These are phyloP conservation scores for Zelopaecilomyces penicillatus DNA, from an alignment of 2,329 filamentous ascomycete species.

Conservation along the genomic window DNA sequence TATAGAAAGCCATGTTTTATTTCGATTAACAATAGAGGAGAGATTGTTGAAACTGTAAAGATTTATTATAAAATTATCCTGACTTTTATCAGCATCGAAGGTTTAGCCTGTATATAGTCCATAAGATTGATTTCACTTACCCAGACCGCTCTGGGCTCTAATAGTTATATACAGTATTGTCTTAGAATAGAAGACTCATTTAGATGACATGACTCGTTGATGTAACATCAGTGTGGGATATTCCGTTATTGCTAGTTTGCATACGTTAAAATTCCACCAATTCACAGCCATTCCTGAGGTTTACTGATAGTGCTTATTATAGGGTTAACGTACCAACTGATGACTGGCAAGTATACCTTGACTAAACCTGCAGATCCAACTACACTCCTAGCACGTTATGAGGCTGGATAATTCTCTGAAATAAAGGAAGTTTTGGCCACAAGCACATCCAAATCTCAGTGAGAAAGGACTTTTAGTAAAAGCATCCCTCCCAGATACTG, in stretches of 20 bases:
- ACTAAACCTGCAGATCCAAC: slow-evolving; percentile 10
- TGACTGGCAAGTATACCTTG: slow-evolving; percentile 15
- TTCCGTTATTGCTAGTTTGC: slow-evolving; percentile 10
- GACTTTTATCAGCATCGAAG: too few species aligned
- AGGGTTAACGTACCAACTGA: slow-evolving; percentile 18
- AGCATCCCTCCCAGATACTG: slow-evolving; percentile 17
- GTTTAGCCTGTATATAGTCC: too few species aligned
- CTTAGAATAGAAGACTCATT: too few species aligned
- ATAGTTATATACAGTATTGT: too few species aligned
- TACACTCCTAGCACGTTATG: slow-evolving; percentile 15
- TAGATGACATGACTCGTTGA: too few species aligned
- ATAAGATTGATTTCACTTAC: too few species aligned
- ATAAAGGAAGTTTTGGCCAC: slow-evolving; percentile 13
- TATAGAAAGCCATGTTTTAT: too few species aligned
- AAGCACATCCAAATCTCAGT: slow-evolving; percentile 11
- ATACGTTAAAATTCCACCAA: slow-evolving; percentile 10
- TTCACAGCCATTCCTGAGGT: neutral
- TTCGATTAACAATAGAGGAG: too few species aligned
- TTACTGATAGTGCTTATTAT: neutral
- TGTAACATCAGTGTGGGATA: too few species aligned
- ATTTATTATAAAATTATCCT: too few species aligned
- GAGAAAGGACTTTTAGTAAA: slow-evolving; percentile 11
- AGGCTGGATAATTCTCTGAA: slow-evolving; percentile 10
- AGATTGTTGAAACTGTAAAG: too few species aligned
- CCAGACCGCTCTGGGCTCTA: too few species aligned